Base-by-base conservation (phyloP, 495 filamentous ascomycete genomes). In the Lophium mytilinum region DNA sequence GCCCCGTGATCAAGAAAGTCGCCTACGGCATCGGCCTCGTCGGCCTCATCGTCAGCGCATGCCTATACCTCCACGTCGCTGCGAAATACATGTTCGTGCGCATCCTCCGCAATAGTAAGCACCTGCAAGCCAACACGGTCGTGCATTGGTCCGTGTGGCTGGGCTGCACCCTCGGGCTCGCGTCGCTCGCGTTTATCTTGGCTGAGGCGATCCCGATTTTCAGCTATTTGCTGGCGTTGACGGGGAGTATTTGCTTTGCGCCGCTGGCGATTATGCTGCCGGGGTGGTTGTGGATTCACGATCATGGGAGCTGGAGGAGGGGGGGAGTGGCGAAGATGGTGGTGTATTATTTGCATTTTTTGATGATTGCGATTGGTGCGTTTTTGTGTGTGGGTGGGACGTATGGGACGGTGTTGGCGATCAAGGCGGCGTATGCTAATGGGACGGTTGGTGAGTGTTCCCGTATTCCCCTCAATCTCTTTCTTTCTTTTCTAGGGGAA, bases 1-100 rank as follows among this genome's bases (percentile, higher is more conserved):
- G 80, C 10, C 70, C 72, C 1, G 34, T 80, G 0, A 66, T 91
- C 12, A 78, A 80, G 56, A 90, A 88, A 70, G 69, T 90, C 35
- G 86, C 88, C 2, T 95, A 87, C 63, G 89, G 88, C n/a, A 75
- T 94, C 56, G 89, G 87, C 30, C 75, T 87, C 57, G 57, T 59
- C 46, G 36, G 63, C 69, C 19, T 60, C 62, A 71, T 85, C 46
- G 75, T 87, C 36, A 76, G 79, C 9, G 83, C 84, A 49, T 85
- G 90, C 43, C 85, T 91, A 66, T 84, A 88, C 69, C 85, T 80
- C 68, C 64, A 65, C 45, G 65, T 67, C 21, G 62, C 57, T 12
- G 45, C 55, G 11, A 73, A 72, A 51, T 57, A 69, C 35, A 51
- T 70, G 49, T 71, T 64, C 59, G 51, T 61, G 7, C 55, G 60